Evolutionary conservation across 2,329 filamentous ascomycete species (phyloP), one percentile per base, ranked within the genome.

Genomic region (Aspergillus pseudoviridinutans): DNA sequence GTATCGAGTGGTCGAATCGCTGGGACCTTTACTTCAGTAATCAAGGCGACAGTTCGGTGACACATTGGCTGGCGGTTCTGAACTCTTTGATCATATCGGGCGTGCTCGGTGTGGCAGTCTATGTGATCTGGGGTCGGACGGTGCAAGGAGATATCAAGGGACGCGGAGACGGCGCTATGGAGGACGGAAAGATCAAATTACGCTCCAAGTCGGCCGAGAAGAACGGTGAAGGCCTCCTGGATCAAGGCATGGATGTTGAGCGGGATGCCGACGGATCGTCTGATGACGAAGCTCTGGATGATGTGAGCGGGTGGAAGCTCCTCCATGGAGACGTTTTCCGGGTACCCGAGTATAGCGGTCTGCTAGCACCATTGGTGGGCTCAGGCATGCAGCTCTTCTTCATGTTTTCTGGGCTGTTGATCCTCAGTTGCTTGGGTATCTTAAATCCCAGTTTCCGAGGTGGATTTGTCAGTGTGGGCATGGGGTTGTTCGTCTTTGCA

Each of bases 21-120:
- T 96, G 92, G 91, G 90, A 95, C 67, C 78, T 93, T 55, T 96
- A 95, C 74, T 95, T 96, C 76, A 89, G 89, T 58, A 92, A 93
- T 71, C 90, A 94, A 69, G 88, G 91, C 57, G 90, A 93, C 64
- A 89, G 89, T 49, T 87, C 85, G 27, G 87, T 86, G 69, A 90
- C 93, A 25, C 91, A 96, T 71, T 95, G 91, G 90, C 80, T 96
- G 56, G 91, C 91, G 38, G 93, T 96, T 61, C 75, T 94, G 73
- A 96, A 95, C 76, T 94, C 91, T 0, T 75, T 96, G 62, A 87
- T 92, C 63, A 94, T 96, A 63, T 90, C 88, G 51, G 88, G 88
- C 6, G 79, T 94, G 38, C 78, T 96, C 46, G 92, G 89, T 1
- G 87, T 87, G 20, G 86, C 91, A 38, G 89, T 94, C 25, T 84